These are phyloP conservation scores for Nicotiana obtusifolia DNA, from an alignment of 257 asterid species.

Conservation along the genomic window DNA sequence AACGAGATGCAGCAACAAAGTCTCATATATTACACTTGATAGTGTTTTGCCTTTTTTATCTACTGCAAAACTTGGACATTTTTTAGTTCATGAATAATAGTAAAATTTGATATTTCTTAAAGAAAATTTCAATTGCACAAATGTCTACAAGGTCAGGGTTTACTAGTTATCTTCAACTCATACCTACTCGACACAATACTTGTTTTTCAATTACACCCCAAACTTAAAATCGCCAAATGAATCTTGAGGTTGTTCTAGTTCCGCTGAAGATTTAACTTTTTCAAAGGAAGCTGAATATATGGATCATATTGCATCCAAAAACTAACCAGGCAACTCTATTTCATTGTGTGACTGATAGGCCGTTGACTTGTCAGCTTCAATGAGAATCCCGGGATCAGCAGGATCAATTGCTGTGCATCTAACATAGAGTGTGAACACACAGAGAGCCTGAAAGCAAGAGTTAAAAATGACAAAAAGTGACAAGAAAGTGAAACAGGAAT, in stretches of 20 bases:
- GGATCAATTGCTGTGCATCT: constrained; percentile 96
- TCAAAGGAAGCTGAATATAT: not conserved
- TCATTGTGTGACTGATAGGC: constrained; percentile 52
- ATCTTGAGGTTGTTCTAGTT: not conserved
- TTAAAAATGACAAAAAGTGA: constrained; percentile 11
- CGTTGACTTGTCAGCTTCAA: constrained; percentile 59
- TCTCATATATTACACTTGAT: not conserved
- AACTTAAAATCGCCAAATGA: not conserved
- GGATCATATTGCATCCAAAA: not conserved
- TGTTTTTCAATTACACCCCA: constrained; percentile 1
- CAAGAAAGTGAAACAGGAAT: constrained; percentile 12
- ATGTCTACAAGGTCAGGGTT: constrained; percentile 3
- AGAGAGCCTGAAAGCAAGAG: constrained; percentile 56
- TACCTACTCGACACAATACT: not conserved
- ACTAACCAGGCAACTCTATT: constrained; percentile 64
- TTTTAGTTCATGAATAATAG: not conserved
- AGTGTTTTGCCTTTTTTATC: not conserved
- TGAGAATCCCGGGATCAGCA: constrained; percentile 89
- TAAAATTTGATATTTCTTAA: not conserved
- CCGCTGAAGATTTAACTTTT: not conserved
- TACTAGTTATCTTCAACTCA: constrained; percentile 3
- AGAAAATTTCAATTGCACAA: not conserved
- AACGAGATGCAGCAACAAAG: not conserved
- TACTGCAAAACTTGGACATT: not conserved
- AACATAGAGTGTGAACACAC: constrained; percentile 69